Conservation (phyloP, 2,329 filamentous ascomycete genomes). For the Penicillium sp. region DNA sequence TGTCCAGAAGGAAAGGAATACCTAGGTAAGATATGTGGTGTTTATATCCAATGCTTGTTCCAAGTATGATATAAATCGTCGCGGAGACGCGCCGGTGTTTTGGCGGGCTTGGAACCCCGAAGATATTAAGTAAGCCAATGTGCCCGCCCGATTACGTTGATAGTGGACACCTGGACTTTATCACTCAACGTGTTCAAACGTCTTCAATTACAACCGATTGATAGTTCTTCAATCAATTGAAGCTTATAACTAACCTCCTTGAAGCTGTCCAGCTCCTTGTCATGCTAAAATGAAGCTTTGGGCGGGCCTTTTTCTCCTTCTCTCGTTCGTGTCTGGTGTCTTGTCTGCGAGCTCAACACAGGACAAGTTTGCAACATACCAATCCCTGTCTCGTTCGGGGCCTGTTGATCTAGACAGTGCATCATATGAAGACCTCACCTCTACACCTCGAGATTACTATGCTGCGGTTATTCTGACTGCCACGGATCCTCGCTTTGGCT, state of each 20-base stretch:
- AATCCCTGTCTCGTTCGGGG: constrained; percentile 56
- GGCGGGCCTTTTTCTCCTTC: constrained; percentile 33
- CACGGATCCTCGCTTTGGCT: constrained; percentile 71
- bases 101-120: background rate
- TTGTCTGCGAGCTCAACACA: constrained; percentile 47
- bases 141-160: constrained; percentile 4
- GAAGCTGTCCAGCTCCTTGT: constrained; percentile 8
- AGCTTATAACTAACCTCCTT: background rate
- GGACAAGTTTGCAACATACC: constrained; percentile 64
- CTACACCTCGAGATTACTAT: constrained; percentile 71
- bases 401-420: constrained; percentile 71
- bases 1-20: background rate
- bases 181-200: constrained; percentile 2
- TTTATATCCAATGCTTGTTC: background rate
- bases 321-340: constrained; percentile 23
- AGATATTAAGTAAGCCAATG: constrained; percentile 4
- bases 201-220: constrained; percentile 6
- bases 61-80: background rate
- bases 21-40: background rate
- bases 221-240: background rate
- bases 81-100: constrained; percentile 7
- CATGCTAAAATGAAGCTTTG: constrained; percentile 30
- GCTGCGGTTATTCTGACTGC: constrained; percentile 78
- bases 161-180: constrained; percentile 10
- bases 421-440: constrained; percentile 66